These are phyloP conservation scores for Panicum virgatum DNA, from an alignment of 202 grass and related monocot species.

Conservation along the genomic window DNA sequence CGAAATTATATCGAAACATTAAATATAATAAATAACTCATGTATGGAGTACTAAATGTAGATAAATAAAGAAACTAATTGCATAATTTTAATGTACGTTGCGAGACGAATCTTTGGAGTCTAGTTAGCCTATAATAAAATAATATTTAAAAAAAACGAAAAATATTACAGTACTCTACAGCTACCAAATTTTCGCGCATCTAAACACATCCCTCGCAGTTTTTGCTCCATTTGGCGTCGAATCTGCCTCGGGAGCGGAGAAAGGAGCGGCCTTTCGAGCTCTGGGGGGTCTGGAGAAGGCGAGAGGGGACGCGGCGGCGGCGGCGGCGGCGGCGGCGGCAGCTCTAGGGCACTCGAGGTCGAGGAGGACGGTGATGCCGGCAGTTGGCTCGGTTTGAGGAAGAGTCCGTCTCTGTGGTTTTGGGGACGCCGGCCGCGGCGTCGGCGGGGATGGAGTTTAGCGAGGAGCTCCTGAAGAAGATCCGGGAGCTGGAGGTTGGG, in stretches of 20 bases:
- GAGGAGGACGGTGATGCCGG: conserved; percentile 25
- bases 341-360: conserved; percentile 14
- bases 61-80: too few relatives aligned
- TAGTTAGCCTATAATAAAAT: too few relatives aligned
- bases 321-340: not conserved
- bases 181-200: too few relatives aligned
- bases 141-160: too few relatives aligned
- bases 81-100: too few relatives aligned
- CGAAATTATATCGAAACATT: too few relatives aligned
- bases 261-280: conserved; percentile 51
- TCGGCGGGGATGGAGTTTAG: conserved; percentile 52
- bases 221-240: conserved; percentile 29
- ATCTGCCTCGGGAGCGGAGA: conserved; percentile 38
- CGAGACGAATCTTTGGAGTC: too few relatives aligned
- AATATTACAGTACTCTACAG: too few relatives aligned
- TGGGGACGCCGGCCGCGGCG: not conserved
- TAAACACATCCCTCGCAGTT: too few relatives aligned
- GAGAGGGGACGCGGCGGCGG: not conserved
- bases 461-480: conserved; percentile 86
- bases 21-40: too few relatives aligned
- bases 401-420: not conserved
- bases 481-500: conserved; percentile 68
- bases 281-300: not conserved
- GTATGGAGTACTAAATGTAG: too few relatives aligned
- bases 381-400: conserved; percentile 14